phyloP scores from a whole-genome alignment of 108 stramenopile genomes.

The Cyclotella kingstonii region DNA sequence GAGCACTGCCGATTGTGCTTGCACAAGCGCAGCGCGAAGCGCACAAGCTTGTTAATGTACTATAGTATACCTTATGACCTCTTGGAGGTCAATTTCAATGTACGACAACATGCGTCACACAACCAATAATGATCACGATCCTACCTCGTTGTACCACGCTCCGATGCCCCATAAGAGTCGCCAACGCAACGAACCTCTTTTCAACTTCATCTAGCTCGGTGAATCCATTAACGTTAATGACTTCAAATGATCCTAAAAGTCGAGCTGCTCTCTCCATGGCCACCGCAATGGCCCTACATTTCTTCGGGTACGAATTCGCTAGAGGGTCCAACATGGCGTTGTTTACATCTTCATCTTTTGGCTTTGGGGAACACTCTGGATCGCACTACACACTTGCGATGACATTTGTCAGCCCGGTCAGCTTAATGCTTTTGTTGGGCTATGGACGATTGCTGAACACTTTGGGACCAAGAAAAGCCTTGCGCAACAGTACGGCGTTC shows the following conservation, averaged over 20 bases:
- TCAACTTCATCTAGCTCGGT: background rate
- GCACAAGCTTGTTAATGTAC: no score
- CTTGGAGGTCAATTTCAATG: no score
- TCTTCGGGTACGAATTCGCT: conserved; percentile 74
- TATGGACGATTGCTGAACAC: conserved; percentile 59
- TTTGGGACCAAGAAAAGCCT: conserved; percentile 62
- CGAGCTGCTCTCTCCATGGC: conserved; percentile 49
- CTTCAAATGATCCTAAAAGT: background rate
- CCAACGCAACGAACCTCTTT: background rate
- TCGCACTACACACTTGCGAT: conserved; percentile 75
- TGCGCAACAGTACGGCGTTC: conserved; percentile 50
- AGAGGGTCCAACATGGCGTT: conserved; percentile 68
- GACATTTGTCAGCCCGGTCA: conserved; percentile 68
- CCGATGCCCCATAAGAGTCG: background rate
- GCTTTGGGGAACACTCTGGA: conserved; percentile 48
- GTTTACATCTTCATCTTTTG: conserved; percentile 72
- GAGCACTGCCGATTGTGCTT: no score
- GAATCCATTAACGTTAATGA: background rate
- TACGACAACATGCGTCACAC: no score
- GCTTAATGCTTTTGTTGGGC: conserved; percentile 50
- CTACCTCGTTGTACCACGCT: background rate
- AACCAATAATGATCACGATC: no score
- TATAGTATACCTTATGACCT: no score
- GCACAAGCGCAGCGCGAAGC: no score
- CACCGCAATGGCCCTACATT: conserved; percentile 72